Evolutionary conservation across 495 filamentous ascomycete genomes (phyloP), one percentile per base, ranked within the genome.

Genomic region (Chaetomium fimeti): DNA sequence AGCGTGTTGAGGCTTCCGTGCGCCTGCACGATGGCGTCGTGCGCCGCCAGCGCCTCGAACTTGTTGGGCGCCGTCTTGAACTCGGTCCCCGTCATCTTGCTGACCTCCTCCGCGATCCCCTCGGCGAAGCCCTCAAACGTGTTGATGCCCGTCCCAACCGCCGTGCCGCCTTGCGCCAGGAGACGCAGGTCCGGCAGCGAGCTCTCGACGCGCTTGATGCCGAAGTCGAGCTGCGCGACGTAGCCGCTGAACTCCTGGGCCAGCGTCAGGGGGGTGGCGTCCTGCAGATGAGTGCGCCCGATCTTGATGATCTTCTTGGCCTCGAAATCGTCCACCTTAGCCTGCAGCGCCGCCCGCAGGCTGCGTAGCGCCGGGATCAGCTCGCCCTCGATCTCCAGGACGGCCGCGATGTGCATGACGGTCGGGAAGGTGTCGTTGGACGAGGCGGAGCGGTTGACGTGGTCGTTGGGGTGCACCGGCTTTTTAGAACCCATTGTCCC

Each of bases 351-450:
- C 63, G 88, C 83, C 59, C 91, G 88, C 51, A 98, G 86, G 71
- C 83, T 88, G 77, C 84, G 87, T 60, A 98, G 84, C 36, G 91
- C 82, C 11, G 94, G 95, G 5, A 98, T 77, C 36, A 98, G 87
- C 65, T 88, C 82, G 76, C 89, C 84, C 75, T 95, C 90, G 60
- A 98, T 86, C 79, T 98, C 94, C 48, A 98, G 81, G 32, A 97
- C 92, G 62, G 93, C 93, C 60, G 94, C 94, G 70, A 98, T 96
- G 83, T 98, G 95, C 94, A 98, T 98, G 70, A 97, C 95, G 65
- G 93, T 98, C 36, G 94, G 94, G 87, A 98, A 98, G 67, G 93
- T 98, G 76, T 98, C 94, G 83, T 98, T 98, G 65, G 95, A 98
- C 57, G 92, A 97, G 66, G 94, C 94, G 62, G 89, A 93, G 87